Conservation (phyloP, 2,329 filamentous ascomycete genomes). For the Purpureocillium takamizusanense region DNA sequence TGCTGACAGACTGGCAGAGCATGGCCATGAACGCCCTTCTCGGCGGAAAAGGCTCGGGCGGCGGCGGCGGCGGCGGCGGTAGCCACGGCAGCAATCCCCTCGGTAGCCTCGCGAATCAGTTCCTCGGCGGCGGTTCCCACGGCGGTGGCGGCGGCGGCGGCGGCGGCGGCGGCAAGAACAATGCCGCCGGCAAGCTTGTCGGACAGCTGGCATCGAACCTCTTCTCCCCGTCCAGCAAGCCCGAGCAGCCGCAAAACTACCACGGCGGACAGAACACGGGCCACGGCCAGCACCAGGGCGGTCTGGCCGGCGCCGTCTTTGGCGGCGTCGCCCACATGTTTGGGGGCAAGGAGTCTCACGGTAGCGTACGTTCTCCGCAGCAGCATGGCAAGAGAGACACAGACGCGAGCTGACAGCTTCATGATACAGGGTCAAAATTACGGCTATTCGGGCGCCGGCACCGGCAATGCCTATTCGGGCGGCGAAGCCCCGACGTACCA, state of each 20-base stretch:
- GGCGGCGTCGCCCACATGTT: constrained; percentile 46
- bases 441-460: constrained; percentile 51
- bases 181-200: constrained; percentile 43
- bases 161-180: constrained; percentile 26
- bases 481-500: constrained; percentile 47
- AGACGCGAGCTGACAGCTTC: constrained; percentile 5
- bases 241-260: constrained; percentile 35
- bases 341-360: constrained; percentile 32
- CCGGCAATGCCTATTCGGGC: constrained; percentile 50
- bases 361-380: constrained; percentile 5
- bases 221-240: constrained; percentile 40
- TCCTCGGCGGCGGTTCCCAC: constrained; percentile 28
- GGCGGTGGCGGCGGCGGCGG: constrained; percentile 16
- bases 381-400: neutral
- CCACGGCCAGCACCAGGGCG: constrained; percentile 30
- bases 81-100: constrained; percentile 20
- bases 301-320: constrained; percentile 44
- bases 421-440: constrained; percentile 42
- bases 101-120: constrained; percentile 22
- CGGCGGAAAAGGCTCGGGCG: constrained; percentile 30
- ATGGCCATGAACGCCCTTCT: constrained; percentile 54
- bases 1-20: constrained; percentile 27
- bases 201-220: constrained; percentile 47
- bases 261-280: constrained; percentile 35
- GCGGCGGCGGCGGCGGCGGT: constrained; percentile 12